Percentiles rank a stretch among this genome's conserved stretches.
These are phyloP conservation scores for Anisodus acutangulus DNA, from an alignment of 257 asterid genomes.

Conservation along the genomic window DNA sequence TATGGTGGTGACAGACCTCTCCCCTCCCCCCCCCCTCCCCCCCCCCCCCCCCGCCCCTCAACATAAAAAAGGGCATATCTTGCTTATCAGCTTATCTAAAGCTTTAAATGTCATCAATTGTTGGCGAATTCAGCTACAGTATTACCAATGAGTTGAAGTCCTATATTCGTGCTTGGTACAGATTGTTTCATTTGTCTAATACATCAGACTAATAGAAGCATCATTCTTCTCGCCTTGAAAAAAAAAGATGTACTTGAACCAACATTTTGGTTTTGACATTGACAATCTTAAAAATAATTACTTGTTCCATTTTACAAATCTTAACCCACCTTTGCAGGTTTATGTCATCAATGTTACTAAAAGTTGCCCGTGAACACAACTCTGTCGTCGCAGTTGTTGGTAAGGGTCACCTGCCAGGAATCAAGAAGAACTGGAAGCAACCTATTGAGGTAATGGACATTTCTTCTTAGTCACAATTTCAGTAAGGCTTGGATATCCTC, in stretches of 20 bases:
- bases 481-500: neutral
- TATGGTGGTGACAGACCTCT: neutral
- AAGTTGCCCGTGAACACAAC: constrained; percentile 69
- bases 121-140: neutral
- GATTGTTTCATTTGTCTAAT: neutral
- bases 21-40: neutral
- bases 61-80: neutral
- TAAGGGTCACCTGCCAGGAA: constrained; percentile 88
- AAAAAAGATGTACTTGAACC: neutral
- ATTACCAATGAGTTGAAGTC: neutral
- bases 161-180: neutral
- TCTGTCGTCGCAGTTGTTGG: constrained; percentile 97
- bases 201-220: neutral
- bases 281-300: neutral
- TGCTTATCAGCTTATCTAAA: neutral
- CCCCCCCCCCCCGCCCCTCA: neutral
- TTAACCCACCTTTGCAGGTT: too few species aligned
- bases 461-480: neutral
- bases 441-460: constrained; percentile 64
- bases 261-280: neutral
- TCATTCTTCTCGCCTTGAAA: neutral
- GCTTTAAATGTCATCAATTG: neutral
- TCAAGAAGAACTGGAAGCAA: constrained; percentile 80
- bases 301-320: too few species aligned
- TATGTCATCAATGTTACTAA: constrained; percentile 49